A percentile compares a stretch with the other conserved stretches of the same genome.
Evolutionary conservation across 2,329 filamentous ascomycete species (phyloP).

Genomic region (Trichoderma lentiforme): DNA sequence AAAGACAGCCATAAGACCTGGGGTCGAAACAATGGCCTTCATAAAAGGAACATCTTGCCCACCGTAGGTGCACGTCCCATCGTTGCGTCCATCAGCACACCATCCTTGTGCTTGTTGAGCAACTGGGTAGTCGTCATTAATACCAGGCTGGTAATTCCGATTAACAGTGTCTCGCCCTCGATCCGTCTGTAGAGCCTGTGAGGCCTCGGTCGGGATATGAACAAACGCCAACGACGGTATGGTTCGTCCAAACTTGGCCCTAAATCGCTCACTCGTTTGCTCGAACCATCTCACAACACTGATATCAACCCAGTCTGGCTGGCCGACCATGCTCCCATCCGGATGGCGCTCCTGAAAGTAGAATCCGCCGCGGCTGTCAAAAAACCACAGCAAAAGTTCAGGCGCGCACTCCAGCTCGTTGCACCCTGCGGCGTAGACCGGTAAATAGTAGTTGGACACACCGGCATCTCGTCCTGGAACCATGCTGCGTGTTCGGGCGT

Average conservation of each 20-base stretch:
- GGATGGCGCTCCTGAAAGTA: conserved; percentile 41
- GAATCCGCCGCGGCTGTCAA: conserved; percentile 61
- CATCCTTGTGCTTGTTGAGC: conserved; percentile 43
- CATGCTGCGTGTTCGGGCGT: conserved; percentile 41
- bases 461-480: conserved; percentile 36
- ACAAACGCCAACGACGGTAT: conserved; percentile 49
- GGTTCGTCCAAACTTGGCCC: conserved; percentile 28
- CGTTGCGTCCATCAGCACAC: conserved; percentile 39
- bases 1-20: conserved; percentile 57
- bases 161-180: conserved; percentile 30
- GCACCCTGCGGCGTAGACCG: conserved; percentile 41
- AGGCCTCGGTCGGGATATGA: conserved; percentile 46
- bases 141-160: conserved; percentile 39
- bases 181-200: conserved; percentile 37
- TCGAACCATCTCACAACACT: conserved; percentile 46
- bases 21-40: conserved; percentile 53
- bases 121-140: conserved; percentile 44
- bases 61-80: conserved; percentile 41
- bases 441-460: conserved; percentile 47
- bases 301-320: conserved; percentile 45
- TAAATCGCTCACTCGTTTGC: conserved; percentile 31
- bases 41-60: conserved; percentile 60
- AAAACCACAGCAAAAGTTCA: conserved; percentile 64
- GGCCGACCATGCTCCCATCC: conserved; percentile 30
- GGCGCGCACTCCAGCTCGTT: conserved; percentile 33